Conservation (phyloP, 176 grass and related monocot genomes). For the Carex cristatella region DNA sequence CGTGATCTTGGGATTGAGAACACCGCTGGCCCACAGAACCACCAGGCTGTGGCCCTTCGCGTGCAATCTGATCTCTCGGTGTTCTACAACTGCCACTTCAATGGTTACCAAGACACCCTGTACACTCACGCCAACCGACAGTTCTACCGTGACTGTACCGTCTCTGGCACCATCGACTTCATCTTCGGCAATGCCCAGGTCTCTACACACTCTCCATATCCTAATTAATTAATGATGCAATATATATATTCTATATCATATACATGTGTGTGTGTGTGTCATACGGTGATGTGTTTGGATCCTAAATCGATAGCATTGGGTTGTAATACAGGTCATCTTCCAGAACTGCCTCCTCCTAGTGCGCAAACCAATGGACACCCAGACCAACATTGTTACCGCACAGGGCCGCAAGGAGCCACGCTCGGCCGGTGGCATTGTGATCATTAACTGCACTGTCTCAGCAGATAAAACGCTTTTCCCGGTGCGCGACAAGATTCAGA, state of each 20-base stretch:
- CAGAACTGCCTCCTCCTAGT: slow-evolving; percentile 62
- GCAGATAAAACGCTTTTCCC: slow-evolving; percentile 40
- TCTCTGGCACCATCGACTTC: slow-evolving; percentile 59
- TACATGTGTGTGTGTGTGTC: background rate
- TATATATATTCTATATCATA: background rate
- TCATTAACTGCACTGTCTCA: slow-evolving; percentile 78
- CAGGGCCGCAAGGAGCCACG: slow-evolving; percentile 55
- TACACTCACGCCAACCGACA: slow-evolving; percentile 65
- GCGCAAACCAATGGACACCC: slow-evolving; percentile 52
- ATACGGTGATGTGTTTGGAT: background rate
- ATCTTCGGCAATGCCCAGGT: slow-evolving; percentile 65
- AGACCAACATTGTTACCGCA: slow-evolving; percentile 68
- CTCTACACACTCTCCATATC: background rate
- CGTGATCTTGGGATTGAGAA: slow-evolving; percentile 56
- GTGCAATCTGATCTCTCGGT: slow-evolving; percentile 54
- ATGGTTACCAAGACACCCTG: slow-evolving; percentile 79
- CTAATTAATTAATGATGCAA: background rate
- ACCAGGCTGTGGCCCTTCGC: slow-evolving; percentile 64
- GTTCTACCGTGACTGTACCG: slow-evolving; percentile 65
- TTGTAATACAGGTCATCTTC: slow-evolving; percentile 28
- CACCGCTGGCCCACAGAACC: slow-evolving; percentile 58
- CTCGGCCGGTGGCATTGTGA: slow-evolving; percentile 33
- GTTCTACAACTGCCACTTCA: slow-evolving; percentile 58
- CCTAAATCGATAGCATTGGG: background rate
- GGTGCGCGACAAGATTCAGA: slow-evolving; percentile 23